Conservation (phyloP, 768 basidiomycete genomes). For the Lentinula sp. region DNA sequence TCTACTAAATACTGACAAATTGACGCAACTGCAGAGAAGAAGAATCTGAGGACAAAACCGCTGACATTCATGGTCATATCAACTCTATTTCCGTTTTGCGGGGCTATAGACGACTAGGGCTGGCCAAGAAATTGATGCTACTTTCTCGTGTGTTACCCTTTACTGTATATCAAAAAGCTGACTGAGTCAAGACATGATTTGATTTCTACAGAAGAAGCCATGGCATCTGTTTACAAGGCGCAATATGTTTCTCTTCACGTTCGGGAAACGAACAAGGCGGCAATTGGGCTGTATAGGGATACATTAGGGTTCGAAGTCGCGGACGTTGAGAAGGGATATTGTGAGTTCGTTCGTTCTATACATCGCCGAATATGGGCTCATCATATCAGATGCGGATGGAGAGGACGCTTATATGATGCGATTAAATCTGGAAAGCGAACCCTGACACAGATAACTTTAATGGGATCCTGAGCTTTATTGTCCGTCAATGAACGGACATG, state of each 20-base stretch:
- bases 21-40: constrained; percentile 23
- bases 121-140: constrained; percentile 92
- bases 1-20: background rate
- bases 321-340: constrained; percentile 85
- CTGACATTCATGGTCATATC: constrained; percentile 81
- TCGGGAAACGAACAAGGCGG: constrained; percentile 90
- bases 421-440: constrained; percentile 34
- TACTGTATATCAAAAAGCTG: background rate
- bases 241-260: constrained; percentile 86
- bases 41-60: constrained; percentile 44
- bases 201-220: constrained; percentile 68
- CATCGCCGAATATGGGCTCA: background rate
- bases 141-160: constrained; percentile 68
- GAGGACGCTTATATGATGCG: constrained; percentile 87
- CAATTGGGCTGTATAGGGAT: constrained; percentile 82
- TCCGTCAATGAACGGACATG: no score
- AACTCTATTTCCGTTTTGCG: constrained; percentile 95
- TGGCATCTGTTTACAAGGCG: constrained; percentile 83
- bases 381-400: constrained; percentile 67
- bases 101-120: constrained; percentile 82
- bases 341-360: constrained; percentile 39
- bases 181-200: background rate
- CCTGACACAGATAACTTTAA: background rate
- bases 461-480: background rate
- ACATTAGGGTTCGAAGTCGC: constrained; percentile 86